phyloP scores from a whole-genome alignment of 1,284 basidiomycete species.

The Fomitopsis palustris region DNA sequence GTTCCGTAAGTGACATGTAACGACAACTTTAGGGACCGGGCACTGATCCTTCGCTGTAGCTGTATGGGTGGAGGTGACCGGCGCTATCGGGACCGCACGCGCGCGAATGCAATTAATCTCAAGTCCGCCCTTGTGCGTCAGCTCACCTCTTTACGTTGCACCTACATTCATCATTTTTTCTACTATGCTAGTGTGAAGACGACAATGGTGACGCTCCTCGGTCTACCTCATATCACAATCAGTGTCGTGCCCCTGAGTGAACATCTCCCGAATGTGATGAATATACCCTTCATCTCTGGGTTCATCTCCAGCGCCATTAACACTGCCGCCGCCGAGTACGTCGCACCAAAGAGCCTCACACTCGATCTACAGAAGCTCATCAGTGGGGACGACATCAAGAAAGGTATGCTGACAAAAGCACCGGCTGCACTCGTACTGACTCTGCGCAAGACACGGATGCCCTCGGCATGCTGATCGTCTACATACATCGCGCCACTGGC shows the following conservation, averaged over 20 bases:
- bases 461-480: slow-evolving; percentile 66
- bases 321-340: slow-evolving; percentile 54
- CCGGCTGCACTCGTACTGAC: neutral
- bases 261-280: slow-evolving; percentile 74
- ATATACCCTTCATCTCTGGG: slow-evolving; percentile 71
- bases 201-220: slow-evolving; percentile 63
- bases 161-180: neutral
- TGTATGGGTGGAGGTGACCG: slow-evolving; percentile 79
- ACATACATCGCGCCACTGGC: slow-evolving; percentile 60
- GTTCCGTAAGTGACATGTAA: slow-evolving; percentile 34
- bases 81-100: slow-evolving; percentile 70
- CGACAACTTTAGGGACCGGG: neutral
- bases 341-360: slow-evolving; percentile 72
- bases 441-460: slow-evolving; percentile 54
- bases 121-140: slow-evolving; percentile 62
- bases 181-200: slow-evolving; percentile 33
- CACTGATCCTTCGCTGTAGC: slow-evolving; percentile 30
- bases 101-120: slow-evolving; percentile 80
- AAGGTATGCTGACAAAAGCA: slow-evolving; percentile 17
- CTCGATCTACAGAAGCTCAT: slow-evolving; percentile 70
- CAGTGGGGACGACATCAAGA: slow-evolving; percentile 53
- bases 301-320: slow-evolving; percentile 80
- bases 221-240: slow-evolving; percentile 73
- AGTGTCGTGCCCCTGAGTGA: slow-evolving; percentile 71
- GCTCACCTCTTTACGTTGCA: slow-evolving; percentile 10